A percentile compares a stretch with the other conserved stretches of the same genome.
Conservation (phyloP, 805 yeast species). For the Metschnikowia orientalis region DNA sequence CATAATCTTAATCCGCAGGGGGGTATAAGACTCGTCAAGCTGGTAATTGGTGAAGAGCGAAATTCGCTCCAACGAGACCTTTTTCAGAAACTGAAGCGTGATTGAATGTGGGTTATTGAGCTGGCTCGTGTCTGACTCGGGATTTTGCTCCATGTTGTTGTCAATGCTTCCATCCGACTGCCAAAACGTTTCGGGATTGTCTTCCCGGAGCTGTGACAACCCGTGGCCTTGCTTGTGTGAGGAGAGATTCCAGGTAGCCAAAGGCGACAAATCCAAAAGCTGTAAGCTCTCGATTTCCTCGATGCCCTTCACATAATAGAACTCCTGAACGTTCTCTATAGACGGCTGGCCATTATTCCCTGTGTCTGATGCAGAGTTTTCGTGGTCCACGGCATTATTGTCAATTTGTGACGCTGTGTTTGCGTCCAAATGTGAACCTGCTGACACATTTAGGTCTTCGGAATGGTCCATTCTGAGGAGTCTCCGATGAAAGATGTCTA, state of each 20-base stretch:
- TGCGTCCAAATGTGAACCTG: too few relatives aligned
- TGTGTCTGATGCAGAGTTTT: background rate
- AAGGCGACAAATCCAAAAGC: constrained; percentile 68
- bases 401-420: too few relatives aligned
- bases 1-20: constrained; percentile 56
- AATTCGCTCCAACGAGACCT: constrained; percentile 63
- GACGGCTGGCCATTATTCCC: constrained; percentile 24
- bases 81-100: constrained; percentile 73
- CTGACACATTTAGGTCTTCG: too few relatives aligned
- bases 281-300: constrained; percentile 55
- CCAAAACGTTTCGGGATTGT: constrained; percentile 75
- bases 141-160: constrained; percentile 18
- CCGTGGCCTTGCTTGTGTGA: constrained; percentile 72
- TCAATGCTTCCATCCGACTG: constrained; percentile 79
- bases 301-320: constrained; percentile 44
- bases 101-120: constrained; percentile 74
- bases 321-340: constrained; percentile 38
- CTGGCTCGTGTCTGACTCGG: constrained; percentile 29
- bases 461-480: too few relatives aligned
- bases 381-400: too few relatives aligned
- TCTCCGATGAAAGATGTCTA: too few relatives aligned
- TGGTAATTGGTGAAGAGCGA: constrained; percentile 67
- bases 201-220: constrained; percentile 66
- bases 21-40: constrained; percentile 91
- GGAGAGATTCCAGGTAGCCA: constrained; percentile 83